A percentile compares a stretch with the other conserved stretches of the same genome.
Evolutionary conservation across 176 grass and related monocot species (phyloP).

Genomic region (Urochloa ruziziensis): DNA sequence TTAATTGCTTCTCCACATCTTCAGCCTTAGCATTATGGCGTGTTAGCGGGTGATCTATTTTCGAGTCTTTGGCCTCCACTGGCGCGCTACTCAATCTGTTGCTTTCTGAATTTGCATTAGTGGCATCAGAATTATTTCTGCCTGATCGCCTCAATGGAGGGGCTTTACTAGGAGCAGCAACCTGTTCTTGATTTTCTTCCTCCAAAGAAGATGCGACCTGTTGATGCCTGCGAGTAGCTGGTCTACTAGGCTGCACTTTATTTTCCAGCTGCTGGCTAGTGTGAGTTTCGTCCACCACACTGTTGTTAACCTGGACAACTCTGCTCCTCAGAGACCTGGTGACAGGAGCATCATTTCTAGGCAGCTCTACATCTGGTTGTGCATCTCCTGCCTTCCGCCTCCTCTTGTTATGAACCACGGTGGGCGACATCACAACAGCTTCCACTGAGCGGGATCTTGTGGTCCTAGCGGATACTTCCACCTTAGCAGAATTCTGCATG

Average conservation of each 20-base stretch:
- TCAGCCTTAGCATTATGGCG: neutral
- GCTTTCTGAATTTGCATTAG: slow-evolving; percentile 9
- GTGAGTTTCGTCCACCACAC: neutral
- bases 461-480: slow-evolving; percentile 5
- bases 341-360: slow-evolving; percentile 1
- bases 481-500: neutral
- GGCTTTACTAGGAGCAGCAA: neutral
- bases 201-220: slow-evolving; percentile 11
- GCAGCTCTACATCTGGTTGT: neutral
- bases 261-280: neutral
- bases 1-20: slow-evolving; percentile 12
- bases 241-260: neutral
- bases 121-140: neutral
- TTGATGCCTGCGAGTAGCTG: neutral
- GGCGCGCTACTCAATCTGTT: neutral
- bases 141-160: neutral
- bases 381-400: neutral
- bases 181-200: slow-evolving; percentile 1
- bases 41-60: neutral
- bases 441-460: slow-evolving; percentile 12
- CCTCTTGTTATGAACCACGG: slow-evolving; percentile 23
- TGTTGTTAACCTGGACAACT: neutral
- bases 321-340: slow-evolving; percentile 33
- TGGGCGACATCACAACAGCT: neutral
- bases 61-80: neutral